Percentiles rank a stretch among this genome's conserved stretches.
These are phyloP conservation scores for Ustanciosporium gigantosporum DNA, from an alignment of 1,284 basidiomycete species.

Conservation along the genomic window DNA sequence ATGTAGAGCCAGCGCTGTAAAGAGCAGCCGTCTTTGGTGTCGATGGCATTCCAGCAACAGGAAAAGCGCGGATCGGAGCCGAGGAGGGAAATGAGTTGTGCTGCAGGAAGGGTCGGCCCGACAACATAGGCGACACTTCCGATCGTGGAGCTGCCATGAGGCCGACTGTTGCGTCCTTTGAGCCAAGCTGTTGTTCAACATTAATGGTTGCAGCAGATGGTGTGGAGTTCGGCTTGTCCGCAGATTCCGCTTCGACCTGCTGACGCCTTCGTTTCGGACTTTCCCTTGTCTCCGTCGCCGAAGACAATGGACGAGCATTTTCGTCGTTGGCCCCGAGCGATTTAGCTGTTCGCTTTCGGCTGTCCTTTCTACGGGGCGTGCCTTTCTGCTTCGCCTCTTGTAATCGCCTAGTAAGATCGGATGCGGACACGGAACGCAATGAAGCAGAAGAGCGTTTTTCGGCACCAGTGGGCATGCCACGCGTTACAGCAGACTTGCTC, in stretches of 20 bases:
- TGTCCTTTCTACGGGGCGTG: neutral
- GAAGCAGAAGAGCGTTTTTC: neutral
- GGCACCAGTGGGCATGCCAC: neutral
- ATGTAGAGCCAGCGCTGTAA: neutral
- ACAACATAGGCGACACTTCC: slow-evolving; percentile 13
- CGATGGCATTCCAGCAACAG: slow-evolving; percentile 13
- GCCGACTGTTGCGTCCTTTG: neutral
- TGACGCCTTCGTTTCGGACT: neutral
- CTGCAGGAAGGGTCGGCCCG: slow-evolving; percentile 18
- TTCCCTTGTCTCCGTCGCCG: neutral
- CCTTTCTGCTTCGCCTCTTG: slow-evolving; percentile 28
- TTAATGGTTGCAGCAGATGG: too few species aligned
- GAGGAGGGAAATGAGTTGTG: slow-evolving; percentile 19
- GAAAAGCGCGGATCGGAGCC: slow-evolving; percentile 6
- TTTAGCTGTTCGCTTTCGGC: slow-evolving; percentile 20
- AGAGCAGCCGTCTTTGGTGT: slow-evolving; percentile 11
- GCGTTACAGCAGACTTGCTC: neutral
- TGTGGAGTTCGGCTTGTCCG: too few species aligned
- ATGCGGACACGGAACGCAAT: slow-evolving; percentile 21
- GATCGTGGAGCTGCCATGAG: slow-evolving; percentile 1
- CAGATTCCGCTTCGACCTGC: too few species aligned
- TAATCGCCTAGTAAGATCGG: slow-evolving; percentile 31
- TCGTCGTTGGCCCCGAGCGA: slow-evolving; percentile 6
- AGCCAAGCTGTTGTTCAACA: neutral
- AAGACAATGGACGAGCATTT: slow-evolving; percentile 8